Evolutionary conservation across 257 asterid genomes (phyloP), one percentile per base, ranked within the genome.

Genomic region (Penstemon barbatus): DNA sequence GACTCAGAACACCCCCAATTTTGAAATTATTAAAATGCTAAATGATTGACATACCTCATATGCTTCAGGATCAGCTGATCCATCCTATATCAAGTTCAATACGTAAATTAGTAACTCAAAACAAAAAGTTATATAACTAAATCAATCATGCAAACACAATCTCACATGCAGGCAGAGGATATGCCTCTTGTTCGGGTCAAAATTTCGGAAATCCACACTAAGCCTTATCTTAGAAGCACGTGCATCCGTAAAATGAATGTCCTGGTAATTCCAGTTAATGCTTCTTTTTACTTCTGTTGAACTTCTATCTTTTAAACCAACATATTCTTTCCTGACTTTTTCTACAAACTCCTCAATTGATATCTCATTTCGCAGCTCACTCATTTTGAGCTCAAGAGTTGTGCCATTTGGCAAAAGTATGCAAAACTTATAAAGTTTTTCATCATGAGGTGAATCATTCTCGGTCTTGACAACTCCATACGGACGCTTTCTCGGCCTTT

Each of bases 381-480:
- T 42, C 68, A 81, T 12, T 77, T 71, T 83, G 10, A 84, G 65
- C 71, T 80, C 89, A 7, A 86, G 40, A 3, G 78, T 72, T 1
- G 73, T 63, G 4, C 84, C 83, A 63, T 89, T 86, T 0, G 96
- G 96, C 58, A 89, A 57, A 46, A 89, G 85, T 54, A 89, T 74
- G 13, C 82, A 76, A 53, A 89, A 89, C 56, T 11, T 65, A 71
- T 53, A 78, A n/a, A 54, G 2, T 37, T 72, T 65, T 8, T 19
- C 69, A 3, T 49, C 50, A 3, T 33, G 54, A 46, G 6, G 39
- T 44, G 46, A 49, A 50, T 48, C 70, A 15, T 72, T 57, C 45
- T 74, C 77, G 1, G 6, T 4, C 60, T 61, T 61, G 3, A 51
- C 63, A 19, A 10, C 53, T 53, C 61, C 78, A 51, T 15, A 19